Evolutionary conservation across 2,329 filamentous ascomycete species (phyloP).

Genomic region (Fusarium nelsonii): DNA sequence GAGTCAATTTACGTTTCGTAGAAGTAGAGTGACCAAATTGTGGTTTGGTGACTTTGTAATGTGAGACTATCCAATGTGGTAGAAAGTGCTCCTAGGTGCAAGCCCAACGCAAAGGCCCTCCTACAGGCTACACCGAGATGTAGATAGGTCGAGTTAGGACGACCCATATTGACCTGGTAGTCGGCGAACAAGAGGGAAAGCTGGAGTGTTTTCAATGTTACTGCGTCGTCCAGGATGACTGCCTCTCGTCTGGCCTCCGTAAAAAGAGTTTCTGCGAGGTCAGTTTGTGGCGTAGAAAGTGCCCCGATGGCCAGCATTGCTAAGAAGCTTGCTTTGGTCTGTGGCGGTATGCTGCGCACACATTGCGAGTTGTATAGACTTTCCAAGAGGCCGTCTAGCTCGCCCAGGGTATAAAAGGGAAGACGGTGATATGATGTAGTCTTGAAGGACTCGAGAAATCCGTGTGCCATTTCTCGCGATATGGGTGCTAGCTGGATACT

Average conservation of each 20-base stretch:
- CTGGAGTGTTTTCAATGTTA: background rate
- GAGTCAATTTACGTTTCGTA: background rate
- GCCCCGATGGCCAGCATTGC: background rate
- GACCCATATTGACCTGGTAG: background rate
- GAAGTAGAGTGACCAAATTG: background rate
- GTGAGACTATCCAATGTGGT: background rate
- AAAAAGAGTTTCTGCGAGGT: background rate
- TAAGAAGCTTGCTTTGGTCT: background rate
- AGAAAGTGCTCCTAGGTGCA: background rate
- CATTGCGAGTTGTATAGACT: background rate
- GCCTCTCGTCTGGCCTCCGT: background rate
- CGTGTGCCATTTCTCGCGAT: background rate
- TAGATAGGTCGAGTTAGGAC: background rate
- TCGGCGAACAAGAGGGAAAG: background rate
- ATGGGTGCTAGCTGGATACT: background rate
- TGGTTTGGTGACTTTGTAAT: background rate
- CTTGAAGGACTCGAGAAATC: background rate
- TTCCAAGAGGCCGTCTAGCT: background rate
- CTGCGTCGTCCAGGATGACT: background rate
- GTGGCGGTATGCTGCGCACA: background rate
- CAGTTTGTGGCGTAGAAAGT: background rate
- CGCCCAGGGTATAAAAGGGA: background rate
- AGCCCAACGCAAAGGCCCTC: background rate
- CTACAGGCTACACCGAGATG: background rate
- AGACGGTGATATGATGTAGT: background rate